Conservation (phyloP, 495 filamentous ascomycete genomes). For the Schizothecium vesticola region DNA sequence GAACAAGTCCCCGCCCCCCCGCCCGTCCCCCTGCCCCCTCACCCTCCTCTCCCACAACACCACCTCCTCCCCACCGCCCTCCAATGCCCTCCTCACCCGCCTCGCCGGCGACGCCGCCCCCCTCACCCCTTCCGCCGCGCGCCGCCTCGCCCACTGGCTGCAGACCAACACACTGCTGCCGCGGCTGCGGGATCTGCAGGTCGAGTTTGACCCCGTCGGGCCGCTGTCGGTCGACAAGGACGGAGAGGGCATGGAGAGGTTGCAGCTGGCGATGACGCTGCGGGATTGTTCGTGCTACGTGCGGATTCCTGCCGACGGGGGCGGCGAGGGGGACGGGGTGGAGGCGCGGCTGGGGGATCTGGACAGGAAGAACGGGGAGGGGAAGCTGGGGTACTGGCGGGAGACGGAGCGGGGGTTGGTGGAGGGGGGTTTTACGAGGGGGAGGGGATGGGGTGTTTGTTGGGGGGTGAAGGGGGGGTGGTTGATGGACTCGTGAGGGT, state of each 20-base stretch:
- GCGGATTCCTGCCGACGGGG: conserved; percentile 43
- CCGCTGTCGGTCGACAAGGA: conserved; percentile 27
- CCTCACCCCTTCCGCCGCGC: neutral
- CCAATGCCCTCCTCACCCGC: neutral
- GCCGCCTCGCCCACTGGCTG: conserved; percentile 23
- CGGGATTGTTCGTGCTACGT: conserved; percentile 84
- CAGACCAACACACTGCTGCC: conserved; percentile 31
- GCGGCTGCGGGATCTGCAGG: conserved; percentile 48
- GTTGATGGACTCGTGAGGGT: no score
- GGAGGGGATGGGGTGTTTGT: conserved; percentile 21
- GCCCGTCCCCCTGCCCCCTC: conserved; percentile 22
- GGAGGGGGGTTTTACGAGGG: conserved; percentile 71
- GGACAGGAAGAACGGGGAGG: conserved; percentile 72
- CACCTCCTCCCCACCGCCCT: neutral
- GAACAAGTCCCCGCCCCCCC: neutral
- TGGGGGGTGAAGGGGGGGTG: conserved; percentile 8
- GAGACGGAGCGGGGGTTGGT: conserved; percentile 57
- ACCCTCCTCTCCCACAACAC: conserved; percentile 16
- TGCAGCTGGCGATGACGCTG: conserved; percentile 71
- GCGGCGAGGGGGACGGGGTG: conserved; percentile 49
- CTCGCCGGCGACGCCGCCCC: neutral
- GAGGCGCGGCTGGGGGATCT: conserved; percentile 80
- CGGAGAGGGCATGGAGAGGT: conserved; percentile 21
- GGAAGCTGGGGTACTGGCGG: conserved; percentile 71
- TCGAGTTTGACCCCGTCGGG: conserved; percentile 43